Evolutionary conservation across 2,329 filamentous ascomycete genomes (phyloP), one percentile per base, ranked within the genome.

Genomic region (Pseudocercospora ulei): DNA sequence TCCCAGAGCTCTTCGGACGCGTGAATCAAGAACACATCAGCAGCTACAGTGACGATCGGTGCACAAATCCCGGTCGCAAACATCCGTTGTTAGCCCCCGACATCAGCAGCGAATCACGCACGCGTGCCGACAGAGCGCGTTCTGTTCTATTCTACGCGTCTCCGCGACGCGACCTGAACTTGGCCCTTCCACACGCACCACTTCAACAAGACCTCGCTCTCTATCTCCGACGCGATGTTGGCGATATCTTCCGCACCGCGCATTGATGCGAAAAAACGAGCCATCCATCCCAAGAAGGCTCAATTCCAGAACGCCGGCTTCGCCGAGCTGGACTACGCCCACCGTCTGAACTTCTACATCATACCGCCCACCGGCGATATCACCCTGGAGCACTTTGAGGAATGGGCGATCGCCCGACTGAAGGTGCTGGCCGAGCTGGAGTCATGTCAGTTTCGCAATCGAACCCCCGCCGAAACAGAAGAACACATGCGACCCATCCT

Each of bases 391-490:
- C 80, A 98, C 59, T 98, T 98, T 56, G 90, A 98, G 61, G 86
- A 94, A 72, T 98, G 90, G 90, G 90, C 87, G 7, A 96, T 98
- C 56, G 83, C 93, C 56, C 73, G 90, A 41, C 63, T 98, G 50
- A 80, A 85, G 65, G 82, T 92, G 35, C 78, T 92, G 44, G 82
- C 81, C 39, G 84, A 92, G 62, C 70, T 98, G 39, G 90, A 98
- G 69, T 80, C 86, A 50, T 96, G 90, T 64, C 87, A 84, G 13
- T 95, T 95, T 66, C 82, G 90, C 60, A 96, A 96, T 68, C 83
- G 82, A 55, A 71, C 78, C 12, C 75, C 76, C n/a, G 70, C 77
- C 50, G 90, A 98, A 62, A 94, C 86, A 11, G 75, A 76, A 12
- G 65, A 72, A 4, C 82, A 94, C 62, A 90, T 98, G 74, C 80